These are phyloP conservation scores for Hypholoma fasciculare DNA, from an alignment of 768 basidiomycete genomes.

Conservation along the genomic window DNA sequence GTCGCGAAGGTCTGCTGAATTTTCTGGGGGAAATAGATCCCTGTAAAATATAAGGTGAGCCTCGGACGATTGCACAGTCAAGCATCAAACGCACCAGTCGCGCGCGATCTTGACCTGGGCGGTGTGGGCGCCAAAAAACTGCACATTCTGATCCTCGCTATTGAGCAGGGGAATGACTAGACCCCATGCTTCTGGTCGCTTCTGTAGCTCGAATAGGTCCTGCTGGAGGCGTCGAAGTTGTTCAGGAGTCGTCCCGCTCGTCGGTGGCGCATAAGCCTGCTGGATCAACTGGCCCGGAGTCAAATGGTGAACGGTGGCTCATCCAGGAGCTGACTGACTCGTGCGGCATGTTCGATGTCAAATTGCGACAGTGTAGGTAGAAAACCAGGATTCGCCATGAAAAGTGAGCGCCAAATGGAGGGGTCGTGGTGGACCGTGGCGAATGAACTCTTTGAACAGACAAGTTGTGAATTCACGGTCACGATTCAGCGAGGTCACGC, in stretches of 20 bases:
- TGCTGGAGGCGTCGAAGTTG: constrained; percentile 65
- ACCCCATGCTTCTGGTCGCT: constrained; percentile 80
- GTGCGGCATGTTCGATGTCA: constrained; percentile 58
- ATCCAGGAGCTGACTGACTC: constrained; percentile 44
- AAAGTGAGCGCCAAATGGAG: background rate
- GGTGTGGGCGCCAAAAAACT: constrained; percentile 95
- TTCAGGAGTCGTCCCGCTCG: constrained; percentile 49
- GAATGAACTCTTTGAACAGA: no score
- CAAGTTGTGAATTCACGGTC: no score
- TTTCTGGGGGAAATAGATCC: constrained; percentile 71
- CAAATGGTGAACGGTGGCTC: constrained; percentile 22
- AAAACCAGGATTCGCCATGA: constrained; percentile 38
- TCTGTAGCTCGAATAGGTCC: constrained; percentile 77
- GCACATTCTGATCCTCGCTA: constrained; percentile 75
- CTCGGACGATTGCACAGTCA: no score
- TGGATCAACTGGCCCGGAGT: constrained; percentile 57
- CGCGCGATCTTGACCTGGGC: constrained; percentile 91
- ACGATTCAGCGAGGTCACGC: no score
- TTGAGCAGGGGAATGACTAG: constrained; percentile 76
- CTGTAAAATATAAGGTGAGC: constrained; percentile 32
- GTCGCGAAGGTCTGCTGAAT: constrained; percentile 58
- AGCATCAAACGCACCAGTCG: constrained; percentile 67
- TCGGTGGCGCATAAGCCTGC: constrained; percentile 59
- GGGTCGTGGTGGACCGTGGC: background rate
- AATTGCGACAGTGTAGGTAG: constrained; percentile 51